Evolutionary conservation across 2,329 filamentous ascomycete genomes (phyloP), one percentile per base, ranked within the genome.

Genomic region (Lomentospora prolificans): DNA sequence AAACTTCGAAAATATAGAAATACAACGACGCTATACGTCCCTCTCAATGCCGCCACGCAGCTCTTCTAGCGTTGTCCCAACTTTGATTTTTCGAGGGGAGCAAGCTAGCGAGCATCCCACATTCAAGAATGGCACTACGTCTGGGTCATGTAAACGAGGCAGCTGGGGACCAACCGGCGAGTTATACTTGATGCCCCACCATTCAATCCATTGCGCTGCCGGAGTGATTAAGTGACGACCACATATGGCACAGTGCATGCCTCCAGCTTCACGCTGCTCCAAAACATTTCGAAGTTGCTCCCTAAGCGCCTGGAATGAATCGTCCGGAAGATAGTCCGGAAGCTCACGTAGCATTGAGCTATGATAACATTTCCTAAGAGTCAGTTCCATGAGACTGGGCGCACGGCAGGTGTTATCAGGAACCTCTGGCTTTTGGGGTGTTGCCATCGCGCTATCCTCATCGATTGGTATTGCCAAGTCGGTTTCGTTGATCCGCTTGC

Each of bases 201-300:
- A 86, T 62, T 86, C 83, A 6, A 86, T 67, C 82, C 83, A 86
- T 62, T 82, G 74, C 0, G 77, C 70, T 3, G 74, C 66, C 2
- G 82, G 77, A 22, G 78, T 69, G 5, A 82, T 68, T 3, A 79
- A 73, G 7, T 64, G 63, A 27, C 74, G 72, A 24, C 66, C 61
- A 62, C 83, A 86, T 0, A 73, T 68, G 1, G 78, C 76, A 61
- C 83, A 86, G 2, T 63, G 62, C 27, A 75, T 62, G 1, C 77
- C 76, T 3, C 81, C 81, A 0, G 66, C 67, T 36, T 77, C 71
- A 36, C 73, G 73, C 58, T 76, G 72, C 3, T 62, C 59, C 0
- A 65, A 62, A 3, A 75, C 70, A 9, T 68, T 67, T 7, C 69
- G 66, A 0, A 82, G 64, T 0, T 75, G 64, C 4, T 64, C 64